These are phyloP conservation scores for Didymella pomorum DNA, from an alignment of 2,329 filamentous ascomycete species.

Conservation along the genomic window DNA sequence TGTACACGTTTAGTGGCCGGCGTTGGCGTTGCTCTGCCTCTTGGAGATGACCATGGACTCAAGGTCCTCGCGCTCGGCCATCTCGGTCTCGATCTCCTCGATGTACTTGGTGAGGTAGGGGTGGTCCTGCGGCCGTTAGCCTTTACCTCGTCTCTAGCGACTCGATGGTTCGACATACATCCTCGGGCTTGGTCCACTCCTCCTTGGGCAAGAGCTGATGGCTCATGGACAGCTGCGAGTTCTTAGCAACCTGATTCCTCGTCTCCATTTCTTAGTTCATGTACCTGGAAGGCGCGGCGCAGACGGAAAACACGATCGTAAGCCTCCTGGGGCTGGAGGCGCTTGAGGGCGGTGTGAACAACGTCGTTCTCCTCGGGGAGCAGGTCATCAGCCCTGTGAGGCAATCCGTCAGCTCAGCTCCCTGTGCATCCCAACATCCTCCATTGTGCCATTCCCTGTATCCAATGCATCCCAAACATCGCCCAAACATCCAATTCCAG, in stretches of 20 bases:
- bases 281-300: slow-evolving; percentile 90
- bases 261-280: slow-evolving; percentile 10
- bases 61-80: slow-evolving; percentile 72
- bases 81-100: slow-evolving; percentile 72
- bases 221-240: slow-evolving; percentile 67
- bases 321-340: slow-evolving; percentile 85
- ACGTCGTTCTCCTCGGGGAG: slow-evolving; percentile 90
- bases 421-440: slow-evolving; percentile 8
- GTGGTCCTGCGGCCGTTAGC: slow-evolving; percentile 62
- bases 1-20: slow-evolving; percentile 38
- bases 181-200: slow-evolving; percentile 73
- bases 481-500: neutral
- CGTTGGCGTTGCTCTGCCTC: slow-evolving; percentile 42
- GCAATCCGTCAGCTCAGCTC: slow-evolving; percentile 39
- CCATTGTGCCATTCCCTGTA: neutral
- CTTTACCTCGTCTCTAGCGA: neutral
- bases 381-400: slow-evolving; percentile 85
- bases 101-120: slow-evolving; percentile 74
- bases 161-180: slow-evolving; percentile 57
- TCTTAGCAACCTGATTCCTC: slow-evolving; percentile 26
- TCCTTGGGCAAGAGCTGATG: slow-evolving; percentile 70
- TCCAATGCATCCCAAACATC: slow-evolving; percentile 7
- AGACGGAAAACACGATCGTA: slow-evolving; percentile 99
- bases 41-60: slow-evolving; percentile 69
- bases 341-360: slow-evolving; percentile 87